These are phyloP conservation scores for Hanseniaspora taiwanica DNA, from an alignment of 805 yeast genomes.

Conservation along the genomic window DNA sequence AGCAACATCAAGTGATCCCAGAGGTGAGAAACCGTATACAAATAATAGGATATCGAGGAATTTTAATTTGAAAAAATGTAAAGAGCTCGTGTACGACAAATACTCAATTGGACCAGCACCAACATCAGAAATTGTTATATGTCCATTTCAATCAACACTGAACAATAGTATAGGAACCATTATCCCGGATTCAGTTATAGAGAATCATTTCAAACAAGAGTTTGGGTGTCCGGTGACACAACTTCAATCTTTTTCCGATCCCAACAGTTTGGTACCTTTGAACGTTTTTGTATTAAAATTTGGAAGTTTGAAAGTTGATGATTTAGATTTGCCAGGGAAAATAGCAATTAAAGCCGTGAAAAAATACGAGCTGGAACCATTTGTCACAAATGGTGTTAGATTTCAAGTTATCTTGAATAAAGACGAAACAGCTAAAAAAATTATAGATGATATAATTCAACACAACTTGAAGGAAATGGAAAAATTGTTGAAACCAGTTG, in stretches of 20 bases:
- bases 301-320: slow-evolving; percentile 39
- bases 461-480: slow-evolving; percentile 28
- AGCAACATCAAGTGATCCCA: slow-evolving; percentile 16
- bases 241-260: slow-evolving; percentile 50
- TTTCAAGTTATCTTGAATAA: slow-evolving; percentile 41
- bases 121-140: slow-evolving; percentile 50
- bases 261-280: slow-evolving; percentile 63
- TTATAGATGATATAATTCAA: slow-evolving; percentile 19
- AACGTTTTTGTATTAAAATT: slow-evolving; percentile 57
- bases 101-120: slow-evolving; percentile 70
- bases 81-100: slow-evolving; percentile 42
- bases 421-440: slow-evolving; percentile 25
- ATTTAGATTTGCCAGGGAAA: slow-evolving; percentile 33
- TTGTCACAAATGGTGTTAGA: slow-evolving; percentile 35
- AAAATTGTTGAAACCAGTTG: slow-evolving; percentile 19
- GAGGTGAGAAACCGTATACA: slow-evolving; percentile 5
- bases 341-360: slow-evolving; percentile 34
- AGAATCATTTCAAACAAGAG: slow-evolving; percentile 37
- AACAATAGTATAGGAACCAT: slow-evolving; percentile 12
- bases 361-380: slow-evolving; percentile 28
- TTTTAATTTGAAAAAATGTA: slow-evolving; percentile 7
- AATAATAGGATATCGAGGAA: slow-evolving; percentile 10
- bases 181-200: slow-evolving; percentile 10
- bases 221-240: slow-evolving; percentile 49
- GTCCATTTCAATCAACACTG: slow-evolving; percentile 29